A percentile compares a stretch with the other conserved stretches of the same genome.
These are phyloP conservation scores for Setomelanomma holmii DNA, from an alignment of 2,329 filamentous ascomycete species.

Conservation along the genomic window DNA sequence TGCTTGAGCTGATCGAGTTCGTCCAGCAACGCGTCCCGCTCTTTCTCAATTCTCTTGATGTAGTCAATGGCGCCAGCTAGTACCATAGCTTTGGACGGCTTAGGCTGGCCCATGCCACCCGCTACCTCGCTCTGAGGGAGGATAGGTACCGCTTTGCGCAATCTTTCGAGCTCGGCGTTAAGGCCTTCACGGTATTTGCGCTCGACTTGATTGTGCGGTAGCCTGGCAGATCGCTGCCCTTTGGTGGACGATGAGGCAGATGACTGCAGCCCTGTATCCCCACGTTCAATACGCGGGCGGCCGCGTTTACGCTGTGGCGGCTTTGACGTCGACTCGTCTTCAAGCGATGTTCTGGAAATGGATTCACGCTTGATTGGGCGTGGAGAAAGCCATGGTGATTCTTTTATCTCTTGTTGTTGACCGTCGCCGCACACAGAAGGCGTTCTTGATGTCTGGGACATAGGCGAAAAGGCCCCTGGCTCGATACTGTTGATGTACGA, in stretches of 20 bases:
- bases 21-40: conserved; percentile 32
- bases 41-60: conserved; percentile 37
- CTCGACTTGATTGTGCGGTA: conserved; percentile 48
- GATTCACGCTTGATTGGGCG: conserved; percentile 40
- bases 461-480: conserved; percentile 21
- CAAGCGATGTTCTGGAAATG: conserved; percentile 23
- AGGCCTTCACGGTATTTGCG: conserved; percentile 41
- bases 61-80: conserved; percentile 43
- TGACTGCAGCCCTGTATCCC: conserved; percentile 18
- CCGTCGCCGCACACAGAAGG: conserved; percentile 44
- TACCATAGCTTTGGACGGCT: conserved; percentile 45
- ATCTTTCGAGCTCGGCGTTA: conserved; percentile 39
- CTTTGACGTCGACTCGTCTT: conserved; percentile 31
- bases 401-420: conserved; percentile 18
- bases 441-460: conserved; percentile 31
- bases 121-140: conserved; percentile 39
- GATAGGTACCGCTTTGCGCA: conserved; percentile 36
- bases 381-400: conserved; percentile 36
- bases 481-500: conserved; percentile 19
- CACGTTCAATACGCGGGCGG: conserved; percentile 39
- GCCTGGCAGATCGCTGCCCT: conserved; percentile 25
- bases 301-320: conserved; percentile 41
- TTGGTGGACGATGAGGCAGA: conserved; percentile 23
- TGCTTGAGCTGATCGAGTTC: conserved; percentile 37
- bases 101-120: conserved; percentile 33